Conservation (phyloP, 768 basidiomycete species). For the Pleurotus pulmonarius region DNA sequence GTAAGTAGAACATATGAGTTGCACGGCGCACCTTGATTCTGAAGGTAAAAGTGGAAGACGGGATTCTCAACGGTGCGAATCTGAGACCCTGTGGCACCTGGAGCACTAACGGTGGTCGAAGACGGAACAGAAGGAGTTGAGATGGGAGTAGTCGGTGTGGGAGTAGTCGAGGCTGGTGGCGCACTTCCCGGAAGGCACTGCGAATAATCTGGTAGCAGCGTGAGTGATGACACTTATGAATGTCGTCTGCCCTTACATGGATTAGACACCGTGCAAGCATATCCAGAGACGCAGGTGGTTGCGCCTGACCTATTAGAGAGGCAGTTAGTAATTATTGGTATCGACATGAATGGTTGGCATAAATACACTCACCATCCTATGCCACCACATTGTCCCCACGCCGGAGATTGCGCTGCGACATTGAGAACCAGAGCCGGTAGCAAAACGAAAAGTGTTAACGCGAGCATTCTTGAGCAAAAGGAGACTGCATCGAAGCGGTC, state of each 20-base stretch:
- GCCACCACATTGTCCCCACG: conserved; percentile 43
- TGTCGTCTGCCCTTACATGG: conserved; percentile 24
- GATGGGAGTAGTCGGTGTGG: conserved; percentile 18
- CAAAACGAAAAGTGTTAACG: background rate
- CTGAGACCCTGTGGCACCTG: conserved; percentile 40
- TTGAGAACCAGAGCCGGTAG: background rate
- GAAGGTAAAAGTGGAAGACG: conserved; percentile 56
- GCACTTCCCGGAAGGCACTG: conserved; percentile 45
- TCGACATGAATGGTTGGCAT: background rate
- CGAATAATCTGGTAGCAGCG: conserved; percentile 39
- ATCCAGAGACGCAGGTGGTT: conserved; percentile 40
- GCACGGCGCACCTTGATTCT: conserved; percentile 34
- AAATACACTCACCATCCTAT: conserved; percentile 27
- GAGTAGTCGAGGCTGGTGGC: conserved; percentile 17
- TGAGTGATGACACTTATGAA: background rate
- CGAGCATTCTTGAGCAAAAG: background rate
- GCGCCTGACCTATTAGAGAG: conserved; percentile 31
- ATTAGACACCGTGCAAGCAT: conserved; percentile 36
- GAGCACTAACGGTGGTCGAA: conserved; percentile 27
- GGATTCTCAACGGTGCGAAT: conserved; percentile 51
- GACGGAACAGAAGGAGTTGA: conserved; percentile 15
- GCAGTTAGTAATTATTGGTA: background rate
- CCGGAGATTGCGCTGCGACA: conserved; percentile 31
- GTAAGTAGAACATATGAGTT: background rate
- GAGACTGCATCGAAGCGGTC: background rate